These are phyloP conservation scores for Yarrowia osloensis DNA, from an alignment of 805 yeast species.

Conservation along the genomic window DNA sequence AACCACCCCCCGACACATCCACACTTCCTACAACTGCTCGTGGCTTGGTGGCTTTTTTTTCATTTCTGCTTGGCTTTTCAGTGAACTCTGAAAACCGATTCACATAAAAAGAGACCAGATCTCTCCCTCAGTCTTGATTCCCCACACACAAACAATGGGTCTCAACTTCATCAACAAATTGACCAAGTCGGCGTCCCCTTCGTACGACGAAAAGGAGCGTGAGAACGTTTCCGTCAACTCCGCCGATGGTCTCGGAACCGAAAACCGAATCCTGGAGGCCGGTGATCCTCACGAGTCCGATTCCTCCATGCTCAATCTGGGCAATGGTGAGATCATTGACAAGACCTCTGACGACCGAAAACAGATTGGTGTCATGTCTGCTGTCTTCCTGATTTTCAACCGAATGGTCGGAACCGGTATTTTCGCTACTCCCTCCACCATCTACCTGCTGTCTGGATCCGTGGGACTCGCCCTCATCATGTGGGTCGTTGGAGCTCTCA, in stretches of 20 bases:
- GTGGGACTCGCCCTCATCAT: slow-evolving; percentile 70
- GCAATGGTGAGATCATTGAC: slow-evolving; percentile 27
- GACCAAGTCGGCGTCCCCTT: slow-evolving; percentile 11
- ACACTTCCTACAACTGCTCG: not conserved
- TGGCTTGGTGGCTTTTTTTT: slow-evolving; percentile 26
- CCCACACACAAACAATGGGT: slow-evolving; percentile 1
- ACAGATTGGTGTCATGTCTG: slow-evolving; percentile 55
- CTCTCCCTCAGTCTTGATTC: not conserved
- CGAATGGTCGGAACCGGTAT: slow-evolving; percentile 79
- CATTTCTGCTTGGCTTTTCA: not conserved
- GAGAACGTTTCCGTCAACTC: slow-evolving; percentile 8
- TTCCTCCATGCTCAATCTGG: slow-evolving; percentile 18
- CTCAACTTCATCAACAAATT: slow-evolving; percentile 25
- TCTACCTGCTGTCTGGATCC: slow-evolving; percentile 59
- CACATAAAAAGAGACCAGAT: not conserved
- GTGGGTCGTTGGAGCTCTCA: slow-evolving; percentile 74
- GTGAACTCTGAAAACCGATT: not conserved
- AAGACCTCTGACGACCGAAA: slow-evolving; percentile 30
- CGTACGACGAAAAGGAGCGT: slow-evolving; percentile 15
- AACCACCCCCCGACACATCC: not conserved
- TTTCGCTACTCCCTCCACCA: slow-evolving; percentile 66
- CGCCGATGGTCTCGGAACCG: slow-evolving; percentile 18
- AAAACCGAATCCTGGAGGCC: slow-evolving; percentile 5
- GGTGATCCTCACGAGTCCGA: slow-evolving; percentile 21
- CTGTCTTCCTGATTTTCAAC: slow-evolving; percentile 65